Base-by-base conservation (phyloP, 805 yeast species). In the Dipodascus albidus region DNA sequence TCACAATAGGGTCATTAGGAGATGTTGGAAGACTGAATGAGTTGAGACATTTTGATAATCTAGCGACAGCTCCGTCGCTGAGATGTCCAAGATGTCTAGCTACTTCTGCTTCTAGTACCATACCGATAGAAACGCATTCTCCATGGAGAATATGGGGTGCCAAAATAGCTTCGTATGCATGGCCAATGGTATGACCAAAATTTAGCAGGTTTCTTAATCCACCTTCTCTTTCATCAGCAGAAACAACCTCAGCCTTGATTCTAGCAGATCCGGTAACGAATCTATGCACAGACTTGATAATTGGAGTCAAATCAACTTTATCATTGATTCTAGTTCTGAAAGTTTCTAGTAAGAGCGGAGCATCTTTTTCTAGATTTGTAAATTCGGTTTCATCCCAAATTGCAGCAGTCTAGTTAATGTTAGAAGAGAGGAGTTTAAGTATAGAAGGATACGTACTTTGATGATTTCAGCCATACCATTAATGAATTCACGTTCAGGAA, bases 381-480 rank as follows among this genome's bases (percentile, higher is more conserved):
- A 93, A 93, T 65, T 93, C 99, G 0, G 64, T 74, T 58, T 86
- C 96, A 66, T 90, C 83, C 98, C 98, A 93, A 64, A 93, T 90
- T 23, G 97, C 96, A 20, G 98, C 98, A 15, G 99, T 93, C 71
- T 63, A 53, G 42, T 51, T 48, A 50, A 47, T 49, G 42, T 41
- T n/a, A 38, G 22, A 15, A 21, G 22, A 41, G 27, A 44, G 9
- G 11, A 47, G 41, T 17, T 9, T n/a, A 44, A n/a, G 44, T 20
- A 9, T 20, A 19, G 20, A 23, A 11, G n/a, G n/a, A 15, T 11
- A 50, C 58, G 38, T 50, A 59, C 64, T 59, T 93, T 93, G 61
- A 93, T 84, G 50, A 93, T 96, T 70, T 93, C 99, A 2, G 96
- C 96, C 90, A 93, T 93, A 57, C 99, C 99, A 65, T 93, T 93